phyloP scores from a whole-genome alignment of 345 rosid genomes.

The Camelina hispida region DNA sequence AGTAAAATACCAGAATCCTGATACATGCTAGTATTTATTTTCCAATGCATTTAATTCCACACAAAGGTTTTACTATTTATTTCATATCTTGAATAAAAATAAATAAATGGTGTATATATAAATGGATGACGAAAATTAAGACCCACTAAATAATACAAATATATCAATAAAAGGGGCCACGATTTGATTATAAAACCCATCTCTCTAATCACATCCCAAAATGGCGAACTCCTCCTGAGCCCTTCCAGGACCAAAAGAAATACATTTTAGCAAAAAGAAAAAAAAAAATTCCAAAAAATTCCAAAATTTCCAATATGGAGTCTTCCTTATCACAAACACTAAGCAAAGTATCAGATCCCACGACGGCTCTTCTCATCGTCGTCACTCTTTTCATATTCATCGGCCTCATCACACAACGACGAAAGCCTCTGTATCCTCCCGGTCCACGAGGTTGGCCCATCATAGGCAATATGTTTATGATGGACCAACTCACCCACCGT shows the following conservation, averaged over 20 bases:
- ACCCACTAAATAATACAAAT: neutral
- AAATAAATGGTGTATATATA: constrained; percentile 13
- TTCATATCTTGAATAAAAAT: neutral
- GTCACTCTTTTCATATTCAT: constrained; percentile 55
- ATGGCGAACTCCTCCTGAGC: constrained; percentile 33
- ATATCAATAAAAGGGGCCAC: constrained; percentile 36
- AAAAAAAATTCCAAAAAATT: neutral
- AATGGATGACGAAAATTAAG: constrained; percentile 24
- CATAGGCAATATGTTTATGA: constrained; percentile 85
- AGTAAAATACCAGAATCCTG: neutral
- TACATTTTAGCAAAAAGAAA: neutral
- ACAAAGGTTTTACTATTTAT: neutral
- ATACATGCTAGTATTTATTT: neutral
- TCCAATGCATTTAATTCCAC: no score
- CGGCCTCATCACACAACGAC: constrained; percentile 44
- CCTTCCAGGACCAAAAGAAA: constrained; percentile 23
- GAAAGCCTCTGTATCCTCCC: constrained; percentile 72
- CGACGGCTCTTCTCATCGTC: constrained; percentile 44
- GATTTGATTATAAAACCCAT: constrained; percentile 42
- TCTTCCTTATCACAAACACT: constrained; percentile 40
- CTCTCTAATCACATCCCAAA: constrained; percentile 26
- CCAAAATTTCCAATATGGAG: constrained; percentile 46
- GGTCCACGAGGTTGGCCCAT: constrained; percentile 89
- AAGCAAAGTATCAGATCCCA: constrained; percentile 41
- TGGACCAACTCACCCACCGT: constrained; percentile 93